Conservation (phyloP, 106 monocot species). For the Apostasia ramifera region DNA sequence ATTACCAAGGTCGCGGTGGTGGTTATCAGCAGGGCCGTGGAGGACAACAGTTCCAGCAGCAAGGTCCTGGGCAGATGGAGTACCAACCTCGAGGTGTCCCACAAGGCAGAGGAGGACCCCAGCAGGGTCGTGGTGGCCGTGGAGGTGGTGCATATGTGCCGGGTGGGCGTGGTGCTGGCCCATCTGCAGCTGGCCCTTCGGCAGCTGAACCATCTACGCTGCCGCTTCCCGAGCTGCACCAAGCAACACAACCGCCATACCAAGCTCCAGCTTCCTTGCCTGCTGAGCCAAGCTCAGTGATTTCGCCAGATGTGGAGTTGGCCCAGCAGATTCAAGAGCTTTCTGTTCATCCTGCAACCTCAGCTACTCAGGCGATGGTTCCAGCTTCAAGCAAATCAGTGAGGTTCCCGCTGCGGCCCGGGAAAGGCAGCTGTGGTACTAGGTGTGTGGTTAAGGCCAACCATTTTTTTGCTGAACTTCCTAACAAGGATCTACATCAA, state of each 20-base stretch:
- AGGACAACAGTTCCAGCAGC: conserved; percentile 21
- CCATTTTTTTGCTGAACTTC: conserved; percentile 76
- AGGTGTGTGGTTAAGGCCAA: conserved; percentile 84
- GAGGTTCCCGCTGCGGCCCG: conserved; percentile 75
- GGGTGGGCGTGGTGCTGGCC: conserved; percentile 28
- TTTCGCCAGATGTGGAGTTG: conserved; percentile 15
- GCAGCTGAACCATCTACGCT: conserved; percentile 41
- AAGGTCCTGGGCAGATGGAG: conserved; percentile 10
- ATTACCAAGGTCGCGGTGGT: conserved; percentile 30
- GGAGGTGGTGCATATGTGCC: conserved; percentile 24
- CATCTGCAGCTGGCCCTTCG: conserved; percentile 35
- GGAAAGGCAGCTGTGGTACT: conserved; percentile 52
- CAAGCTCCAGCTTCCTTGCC: conserved; percentile 23
- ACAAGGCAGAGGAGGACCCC: conserved; percentile 33
- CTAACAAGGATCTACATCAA: conserved; percentile 84
- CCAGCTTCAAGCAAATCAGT: conserved; percentile 58
- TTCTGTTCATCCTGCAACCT: conserved; percentile 29
- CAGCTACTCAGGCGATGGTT: conserved; percentile 24
- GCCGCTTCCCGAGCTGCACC: conserved; percentile 88
- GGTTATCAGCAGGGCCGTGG: conserved; percentile 11
- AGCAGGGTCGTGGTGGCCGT: conserved; percentile 46
- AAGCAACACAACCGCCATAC: conserved; percentile 47
- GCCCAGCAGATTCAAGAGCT: conserved; percentile 48
- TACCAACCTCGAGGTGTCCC: conserved; percentile 40
- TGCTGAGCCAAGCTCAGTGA: conserved; percentile 33